Evolutionary conservation across 2,329 filamentous ascomycete genomes (phyloP).

Genomic region (Phyllosticta paracitricarpa): DNA sequence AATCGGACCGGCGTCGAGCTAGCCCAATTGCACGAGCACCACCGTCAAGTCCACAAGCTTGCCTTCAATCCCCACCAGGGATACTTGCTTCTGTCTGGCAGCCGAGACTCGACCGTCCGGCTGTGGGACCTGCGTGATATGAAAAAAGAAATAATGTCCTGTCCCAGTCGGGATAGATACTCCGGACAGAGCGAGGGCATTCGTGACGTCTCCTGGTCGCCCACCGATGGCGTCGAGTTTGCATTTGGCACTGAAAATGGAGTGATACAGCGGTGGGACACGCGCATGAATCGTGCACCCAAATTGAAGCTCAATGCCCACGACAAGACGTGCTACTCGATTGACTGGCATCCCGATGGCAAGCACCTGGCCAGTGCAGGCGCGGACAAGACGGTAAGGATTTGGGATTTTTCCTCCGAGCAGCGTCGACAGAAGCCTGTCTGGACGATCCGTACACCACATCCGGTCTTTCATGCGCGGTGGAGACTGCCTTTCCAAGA

Average conservation of each 20-base stretch:
- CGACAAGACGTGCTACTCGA: slow-evolving; percentile 48
- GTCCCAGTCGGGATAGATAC: slow-evolving; percentile 46
- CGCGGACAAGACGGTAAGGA: slow-evolving; percentile 50
- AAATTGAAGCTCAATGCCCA: slow-evolving; percentile 53
- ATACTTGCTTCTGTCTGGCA: slow-evolving; percentile 51
- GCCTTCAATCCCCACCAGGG: slow-evolving; percentile 55
- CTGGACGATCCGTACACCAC: slow-evolving; percentile 49
- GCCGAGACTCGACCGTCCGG: slow-evolving; percentile 53
- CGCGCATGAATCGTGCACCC: slow-evolving; percentile 45
- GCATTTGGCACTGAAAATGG: slow-evolving; percentile 56
- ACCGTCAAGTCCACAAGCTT: slow-evolving; percentile 54
- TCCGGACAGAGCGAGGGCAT: slow-evolving; percentile 51
- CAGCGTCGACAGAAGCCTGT: slow-evolving; percentile 49
- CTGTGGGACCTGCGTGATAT: slow-evolving; percentile 55
- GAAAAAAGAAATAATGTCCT: slow-evolving; percentile 39
- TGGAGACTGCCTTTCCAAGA: slow-evolving; percentile 51
- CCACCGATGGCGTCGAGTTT: slow-evolving; percentile 51
- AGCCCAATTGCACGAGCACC: slow-evolving; percentile 53
- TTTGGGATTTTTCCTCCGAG: slow-evolving; percentile 53
- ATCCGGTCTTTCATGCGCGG: slow-evolving; percentile 51
- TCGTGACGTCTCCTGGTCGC: slow-evolving; percentile 56
- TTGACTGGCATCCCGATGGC: slow-evolving; percentile 60
- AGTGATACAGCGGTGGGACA: slow-evolving; percentile 55
- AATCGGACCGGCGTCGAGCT: slow-evolving; percentile 51
- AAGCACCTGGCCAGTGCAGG: slow-evolving; percentile 55